phyloP scores from a whole-genome alignment of 345 rosid species.

The Isatis tinctoria region DNA sequence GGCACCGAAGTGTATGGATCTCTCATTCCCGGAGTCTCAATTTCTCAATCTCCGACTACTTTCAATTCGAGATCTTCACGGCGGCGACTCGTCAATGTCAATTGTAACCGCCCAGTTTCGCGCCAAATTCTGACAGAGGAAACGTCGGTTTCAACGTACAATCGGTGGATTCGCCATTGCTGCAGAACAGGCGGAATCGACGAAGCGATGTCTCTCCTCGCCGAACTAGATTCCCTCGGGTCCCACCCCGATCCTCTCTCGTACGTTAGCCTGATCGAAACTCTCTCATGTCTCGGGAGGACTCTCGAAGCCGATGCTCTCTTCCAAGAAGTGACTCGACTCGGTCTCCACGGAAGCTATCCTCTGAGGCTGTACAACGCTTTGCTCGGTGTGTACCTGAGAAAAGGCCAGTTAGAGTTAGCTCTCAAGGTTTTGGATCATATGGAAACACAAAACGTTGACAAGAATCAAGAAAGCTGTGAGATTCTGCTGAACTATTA shows the following conservation, averaged over 20 bases:
- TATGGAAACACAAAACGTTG: constrained; percentile 36
- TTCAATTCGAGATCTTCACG: not conserved
- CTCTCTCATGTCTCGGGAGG: constrained; percentile 46
- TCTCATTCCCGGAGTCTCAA: not conserved
- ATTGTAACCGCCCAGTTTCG: not conserved
- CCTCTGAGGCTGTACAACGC: constrained; percentile 36
- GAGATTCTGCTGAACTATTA: constrained; percentile 53
- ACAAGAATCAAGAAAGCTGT: constrained; percentile 41
- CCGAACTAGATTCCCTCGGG: constrained; percentile 50
- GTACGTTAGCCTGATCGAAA: constrained; percentile 43
- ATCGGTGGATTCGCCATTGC: constrained; percentile 39
- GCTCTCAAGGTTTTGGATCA: constrained; percentile 37
- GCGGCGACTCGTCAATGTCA: not conserved
- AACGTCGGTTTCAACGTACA: constrained; percentile 31
- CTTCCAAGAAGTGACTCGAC: constrained; percentile 43
- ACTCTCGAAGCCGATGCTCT: constrained; percentile 61
- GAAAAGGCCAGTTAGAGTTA: constrained; percentile 52
- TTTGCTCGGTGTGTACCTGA: constrained; percentile 50
- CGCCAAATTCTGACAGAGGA: constrained; percentile 11
- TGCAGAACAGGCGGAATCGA: constrained; percentile 45
- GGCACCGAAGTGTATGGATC: not conserved
- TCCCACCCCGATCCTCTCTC: constrained; percentile 36
- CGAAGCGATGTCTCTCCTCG: constrained; percentile 49
- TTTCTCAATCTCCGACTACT: not conserved
- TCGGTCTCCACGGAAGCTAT: constrained; percentile 35